A percentile compares a stretch with the other conserved stretches of the same genome.
Evolutionary conservation across 2,329 filamentous ascomycete genomes (phyloP).

Genomic region (Myriosclerotinia curreyana): DNA sequence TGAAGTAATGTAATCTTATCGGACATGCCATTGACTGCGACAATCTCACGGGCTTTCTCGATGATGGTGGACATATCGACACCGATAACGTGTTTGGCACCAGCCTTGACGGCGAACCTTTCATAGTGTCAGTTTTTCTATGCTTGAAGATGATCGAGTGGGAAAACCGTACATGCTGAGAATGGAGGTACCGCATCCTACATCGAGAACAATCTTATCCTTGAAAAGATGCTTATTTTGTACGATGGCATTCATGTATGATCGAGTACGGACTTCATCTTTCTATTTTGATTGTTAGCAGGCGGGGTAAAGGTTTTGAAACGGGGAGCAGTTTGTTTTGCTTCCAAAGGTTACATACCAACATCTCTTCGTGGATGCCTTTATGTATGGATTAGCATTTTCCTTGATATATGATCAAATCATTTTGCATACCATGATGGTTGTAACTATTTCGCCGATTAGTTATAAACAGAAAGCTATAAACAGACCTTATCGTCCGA

Average conservation of each 20-base stretch:
- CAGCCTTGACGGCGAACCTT: conserved; percentile 95
- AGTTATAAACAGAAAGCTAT: conserved; percentile 27
- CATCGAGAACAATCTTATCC: conserved; percentile 91
- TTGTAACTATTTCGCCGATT: conserved; percentile 68
- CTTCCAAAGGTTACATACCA: conserved; percentile 60
- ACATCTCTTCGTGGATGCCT: conserved; percentile 98
- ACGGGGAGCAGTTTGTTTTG: conserved; percentile 20
- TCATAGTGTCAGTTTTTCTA: not conserved
- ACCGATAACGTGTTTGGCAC: conserved; percentile 97
- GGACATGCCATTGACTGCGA: conserved; percentile 83
- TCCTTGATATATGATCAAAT: conserved; percentile 23
- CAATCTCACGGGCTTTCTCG: conserved; percentile 95
- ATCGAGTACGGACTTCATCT: conserved; percentile 95
- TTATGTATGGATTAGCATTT: conserved; percentile 39
- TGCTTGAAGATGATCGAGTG: not conserved
- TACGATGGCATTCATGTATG: conserved; percentile 96
- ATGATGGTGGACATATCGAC: conserved; percentile 99
- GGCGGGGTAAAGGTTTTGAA: conserved; percentile 3
- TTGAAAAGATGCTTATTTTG: conserved; percentile 95
- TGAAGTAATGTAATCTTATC: conserved; percentile 97
- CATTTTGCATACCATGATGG: conserved; percentile 74
- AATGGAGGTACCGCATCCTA: conserved; percentile 95
- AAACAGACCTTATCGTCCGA: conserved; percentile 3
- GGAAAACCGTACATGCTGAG: conserved; percentile 79
- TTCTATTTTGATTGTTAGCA: conserved; percentile 57